These are phyloP conservation scores for Coffea humblotiana DNA, from an alignment of 305 asterid genomes.

Conservation along the genomic window DNA sequence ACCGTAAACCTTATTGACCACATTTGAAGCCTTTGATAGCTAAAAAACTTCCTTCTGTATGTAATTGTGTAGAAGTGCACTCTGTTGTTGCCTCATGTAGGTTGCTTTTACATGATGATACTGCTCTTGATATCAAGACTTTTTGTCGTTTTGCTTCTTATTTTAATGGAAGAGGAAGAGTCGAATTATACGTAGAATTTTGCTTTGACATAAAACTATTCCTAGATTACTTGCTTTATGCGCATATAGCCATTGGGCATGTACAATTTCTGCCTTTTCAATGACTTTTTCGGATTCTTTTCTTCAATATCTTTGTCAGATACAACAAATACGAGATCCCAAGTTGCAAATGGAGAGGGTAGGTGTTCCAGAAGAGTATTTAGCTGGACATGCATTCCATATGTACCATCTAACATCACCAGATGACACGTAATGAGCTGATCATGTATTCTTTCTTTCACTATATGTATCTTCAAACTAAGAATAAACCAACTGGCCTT, in stretches of 20 bases:
- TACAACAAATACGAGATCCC: slow-evolving; percentile 75
- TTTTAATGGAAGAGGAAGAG: neutral
- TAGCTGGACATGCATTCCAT: slow-evolving; percentile 92
- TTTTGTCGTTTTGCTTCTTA: neutral
- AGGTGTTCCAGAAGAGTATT: slow-evolving; percentile 91
- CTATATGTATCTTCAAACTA: slow-evolving; percentile 13
- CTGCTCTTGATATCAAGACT: neutral
- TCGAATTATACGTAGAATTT: neutral
- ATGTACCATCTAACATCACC: slow-evolving; percentile 84
- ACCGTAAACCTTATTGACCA: neutral
- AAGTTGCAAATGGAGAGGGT: slow-evolving; percentile 76
- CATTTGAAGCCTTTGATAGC: neutral
- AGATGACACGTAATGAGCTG: slow-evolving; percentile 65
- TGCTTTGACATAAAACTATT: neutral
- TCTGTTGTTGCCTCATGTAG: neutral
- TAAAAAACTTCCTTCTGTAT: neutral
- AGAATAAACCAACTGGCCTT: slow-evolving; percentile 2
- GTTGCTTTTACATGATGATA: neutral
- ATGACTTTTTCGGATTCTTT: neutral
- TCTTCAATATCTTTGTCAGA: slow-evolving; percentile 40
- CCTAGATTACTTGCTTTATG: neutral
- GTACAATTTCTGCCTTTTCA: neutral
- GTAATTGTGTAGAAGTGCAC: neutral
- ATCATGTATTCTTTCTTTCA: slow-evolving; percentile 8
- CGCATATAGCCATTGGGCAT: neutral